phyloP scores from a whole-genome alignment of 805 yeast genomes.

The Priceomyces carsonii region DNA sequence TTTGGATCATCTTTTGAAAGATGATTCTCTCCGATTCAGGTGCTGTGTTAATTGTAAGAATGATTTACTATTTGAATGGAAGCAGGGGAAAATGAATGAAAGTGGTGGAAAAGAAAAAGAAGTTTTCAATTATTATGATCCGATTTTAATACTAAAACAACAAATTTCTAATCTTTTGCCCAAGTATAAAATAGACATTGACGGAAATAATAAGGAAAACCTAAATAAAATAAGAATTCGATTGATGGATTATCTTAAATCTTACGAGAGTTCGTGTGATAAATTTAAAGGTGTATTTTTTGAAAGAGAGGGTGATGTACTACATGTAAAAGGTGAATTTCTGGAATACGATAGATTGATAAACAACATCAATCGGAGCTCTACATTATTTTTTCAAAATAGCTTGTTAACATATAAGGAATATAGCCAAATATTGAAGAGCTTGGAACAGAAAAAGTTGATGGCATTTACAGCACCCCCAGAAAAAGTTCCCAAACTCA shows the following conservation, averaged over 20 bases:
- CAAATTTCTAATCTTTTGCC: constrained; percentile 22
- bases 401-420: constrained; percentile 64
- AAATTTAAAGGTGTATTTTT: constrained; percentile 25
- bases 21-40: constrained; percentile 40
- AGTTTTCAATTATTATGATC: constrained; percentile 22
- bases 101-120: constrained; percentile 7
- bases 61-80: constrained; percentile 56
- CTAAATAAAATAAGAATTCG: constrained; percentile 21
- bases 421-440: constrained; percentile 49
- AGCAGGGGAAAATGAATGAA: constrained; percentile 10
- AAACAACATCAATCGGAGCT: constrained; percentile 57
- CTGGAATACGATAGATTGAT: constrained; percentile 28
- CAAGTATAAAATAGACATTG: constrained; percentile 18
- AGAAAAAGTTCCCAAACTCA: constrained; percentile 27
- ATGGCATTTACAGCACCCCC: constrained; percentile 7
- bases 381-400: constrained; percentile 63
- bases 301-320: constrained; percentile 6
- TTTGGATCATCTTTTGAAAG: constrained; percentile 13
- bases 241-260: constrained; percentile 27
- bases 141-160: constrained; percentile 20
- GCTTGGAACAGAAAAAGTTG: constrained; percentile 23
- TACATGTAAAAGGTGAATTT: constrained; percentile 14
- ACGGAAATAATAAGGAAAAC: constrained; percentile 12
- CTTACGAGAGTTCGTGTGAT: constrained; percentile 27
- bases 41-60: constrained; percentile 73